Conservation (phyloP, 768 basidiomycete genomes). For the Coprinopsis strossmayeri region DNA sequence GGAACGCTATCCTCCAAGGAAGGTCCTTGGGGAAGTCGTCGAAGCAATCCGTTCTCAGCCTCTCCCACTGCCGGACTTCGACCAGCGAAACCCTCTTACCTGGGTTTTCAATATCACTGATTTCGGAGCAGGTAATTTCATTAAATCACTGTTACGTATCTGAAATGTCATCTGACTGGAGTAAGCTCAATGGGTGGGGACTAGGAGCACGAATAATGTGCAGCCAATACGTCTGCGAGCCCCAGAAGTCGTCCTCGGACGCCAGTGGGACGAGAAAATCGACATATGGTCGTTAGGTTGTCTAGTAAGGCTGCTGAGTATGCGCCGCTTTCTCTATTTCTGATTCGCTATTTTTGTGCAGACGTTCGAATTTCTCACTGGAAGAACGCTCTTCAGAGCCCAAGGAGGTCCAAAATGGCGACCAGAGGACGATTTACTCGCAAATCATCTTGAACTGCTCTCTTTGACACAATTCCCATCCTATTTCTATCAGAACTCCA, state of each 20-base stretch:
- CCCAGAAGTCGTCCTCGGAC: slow-evolving; percentile 19
- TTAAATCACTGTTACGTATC: background rate
- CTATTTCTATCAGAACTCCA: slow-evolving; percentile 1
- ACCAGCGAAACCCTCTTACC: slow-evolving; percentile 4
- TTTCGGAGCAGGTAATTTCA: slow-evolving; percentile 2
- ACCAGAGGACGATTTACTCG: slow-evolving; percentile 1
- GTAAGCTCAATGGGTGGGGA: slow-evolving; percentile 8
- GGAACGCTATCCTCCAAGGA: slow-evolving; percentile 8
- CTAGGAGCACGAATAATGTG: slow-evolving; percentile 1
- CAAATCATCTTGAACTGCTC: slow-evolving; percentile 7
- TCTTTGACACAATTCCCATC: slow-evolving; percentile 3
- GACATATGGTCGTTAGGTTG: slow-evolving; percentile 23
- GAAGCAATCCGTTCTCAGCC: slow-evolving; percentile 9
- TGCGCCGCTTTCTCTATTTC: background rate
- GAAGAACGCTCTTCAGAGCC: slow-evolving; percentile 6
- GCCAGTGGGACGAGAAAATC: slow-evolving; percentile 19
- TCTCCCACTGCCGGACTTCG: background rate
- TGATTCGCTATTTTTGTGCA: slow-evolving; percentile 1
- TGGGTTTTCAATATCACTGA: slow-evolving; percentile 9
- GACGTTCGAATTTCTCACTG: slow-evolving; percentile 15
- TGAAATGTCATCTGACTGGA: background rate
- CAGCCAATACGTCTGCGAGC: slow-evolving; percentile 13
- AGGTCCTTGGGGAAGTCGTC: slow-evolving; percentile 7
- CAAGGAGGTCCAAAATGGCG: slow-evolving; percentile 1
- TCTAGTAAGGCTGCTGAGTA: slow-evolving; percentile 12